phyloP scores from a whole-genome alignment of 345 rosid species.

The Eucalyptus marginata region DNA sequence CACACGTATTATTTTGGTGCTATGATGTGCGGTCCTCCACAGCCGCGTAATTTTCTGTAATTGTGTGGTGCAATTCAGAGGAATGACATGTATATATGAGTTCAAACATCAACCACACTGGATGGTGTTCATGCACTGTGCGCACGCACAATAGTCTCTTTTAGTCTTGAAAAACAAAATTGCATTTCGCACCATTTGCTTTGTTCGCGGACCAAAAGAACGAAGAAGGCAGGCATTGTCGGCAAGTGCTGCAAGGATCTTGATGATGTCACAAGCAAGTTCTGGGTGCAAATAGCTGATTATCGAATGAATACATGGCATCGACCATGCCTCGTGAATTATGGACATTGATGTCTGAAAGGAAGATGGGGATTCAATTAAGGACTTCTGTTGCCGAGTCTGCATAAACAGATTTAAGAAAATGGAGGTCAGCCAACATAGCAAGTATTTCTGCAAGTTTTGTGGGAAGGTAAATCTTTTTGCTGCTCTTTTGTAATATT shows the following conservation, averaged over 20 bases:
- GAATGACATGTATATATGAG: background rate
- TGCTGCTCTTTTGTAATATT: background rate
- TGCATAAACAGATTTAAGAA: slow-evolving; percentile 61
- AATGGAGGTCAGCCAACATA: slow-evolving; percentile 82
- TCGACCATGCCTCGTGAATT: background rate
- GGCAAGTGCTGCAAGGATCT: slow-evolving; percentile 2
- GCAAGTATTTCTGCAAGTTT: slow-evolving; percentile 84
- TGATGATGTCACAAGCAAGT: background rate
- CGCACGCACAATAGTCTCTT: background rate
- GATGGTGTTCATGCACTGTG: background rate
- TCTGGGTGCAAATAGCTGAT: background rate
- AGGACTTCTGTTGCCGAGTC: too few species aligned
- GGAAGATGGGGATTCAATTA: background rate
- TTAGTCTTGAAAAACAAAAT: background rate
- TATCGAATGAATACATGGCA: background rate
- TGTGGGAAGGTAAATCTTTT: slow-evolving; percentile 57
- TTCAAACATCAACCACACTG: background rate
- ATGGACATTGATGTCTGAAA: background rate
- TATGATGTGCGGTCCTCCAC: background rate
- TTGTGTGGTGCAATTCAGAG: background rate
- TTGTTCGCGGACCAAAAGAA: slow-evolving; percentile 18
- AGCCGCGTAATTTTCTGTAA: background rate
- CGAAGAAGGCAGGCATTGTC: slow-evolving; percentile 15
- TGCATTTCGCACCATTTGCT: background rate
- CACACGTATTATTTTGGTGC: background rate